phyloP scores from a whole-genome alignment of 1,284 basidiomycete genomes.

The Heterobasidion occidentale region DNA sequence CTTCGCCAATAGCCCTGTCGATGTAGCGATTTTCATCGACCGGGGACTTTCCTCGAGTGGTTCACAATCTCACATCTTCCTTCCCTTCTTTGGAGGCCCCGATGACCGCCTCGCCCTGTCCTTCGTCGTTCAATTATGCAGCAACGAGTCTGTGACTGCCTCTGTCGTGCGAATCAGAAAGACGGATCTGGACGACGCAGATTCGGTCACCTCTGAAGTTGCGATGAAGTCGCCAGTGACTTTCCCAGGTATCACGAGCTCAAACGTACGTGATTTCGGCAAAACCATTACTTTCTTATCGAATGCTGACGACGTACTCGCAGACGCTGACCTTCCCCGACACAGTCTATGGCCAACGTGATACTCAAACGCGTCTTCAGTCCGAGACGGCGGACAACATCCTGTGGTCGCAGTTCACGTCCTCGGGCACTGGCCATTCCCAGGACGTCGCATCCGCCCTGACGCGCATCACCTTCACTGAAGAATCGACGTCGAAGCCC shows the following conservation, averaged over 20 bases:
- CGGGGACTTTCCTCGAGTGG: slow-evolving; percentile 27
- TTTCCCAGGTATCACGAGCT: slow-evolving; percentile 3
- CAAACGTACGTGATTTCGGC: slow-evolving; percentile 10
- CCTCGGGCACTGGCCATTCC: slow-evolving; percentile 15
- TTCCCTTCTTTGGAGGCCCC: slow-evolving; percentile 89
- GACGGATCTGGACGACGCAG: slow-evolving; percentile 23
- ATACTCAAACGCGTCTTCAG: slow-evolving; percentile 54
- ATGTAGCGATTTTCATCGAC: slow-evolving; percentile 82
- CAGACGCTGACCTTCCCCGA: slow-evolving; percentile 47
- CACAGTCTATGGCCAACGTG: slow-evolving; percentile 59
- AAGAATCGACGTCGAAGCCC: slow-evolving; percentile 37
- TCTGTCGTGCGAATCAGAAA: slow-evolving; percentile 59
- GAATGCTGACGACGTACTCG: background rate
- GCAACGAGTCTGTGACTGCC: slow-evolving; percentile 54
- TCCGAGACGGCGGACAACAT: slow-evolving; percentile 72
- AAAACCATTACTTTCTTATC: background rate
- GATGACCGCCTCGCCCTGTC: slow-evolving; percentile 83
- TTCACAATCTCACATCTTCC: slow-evolving; percentile 59
- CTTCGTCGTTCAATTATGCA: slow-evolving; percentile 75
- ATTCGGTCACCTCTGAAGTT: background rate
- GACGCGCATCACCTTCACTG: slow-evolving; percentile 48
- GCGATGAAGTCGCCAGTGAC: background rate
- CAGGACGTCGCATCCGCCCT: slow-evolving; percentile 33
- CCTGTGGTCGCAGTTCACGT: slow-evolving; percentile 50
- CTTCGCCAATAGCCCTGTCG: slow-evolving; percentile 56